A percentile compares a stretch with the other conserved stretches of the same genome.
These are phyloP conservation scores for Xylaria sp. DNA, from an alignment of 495 filamentous ascomycete genomes.

Conservation along the genomic window DNA sequence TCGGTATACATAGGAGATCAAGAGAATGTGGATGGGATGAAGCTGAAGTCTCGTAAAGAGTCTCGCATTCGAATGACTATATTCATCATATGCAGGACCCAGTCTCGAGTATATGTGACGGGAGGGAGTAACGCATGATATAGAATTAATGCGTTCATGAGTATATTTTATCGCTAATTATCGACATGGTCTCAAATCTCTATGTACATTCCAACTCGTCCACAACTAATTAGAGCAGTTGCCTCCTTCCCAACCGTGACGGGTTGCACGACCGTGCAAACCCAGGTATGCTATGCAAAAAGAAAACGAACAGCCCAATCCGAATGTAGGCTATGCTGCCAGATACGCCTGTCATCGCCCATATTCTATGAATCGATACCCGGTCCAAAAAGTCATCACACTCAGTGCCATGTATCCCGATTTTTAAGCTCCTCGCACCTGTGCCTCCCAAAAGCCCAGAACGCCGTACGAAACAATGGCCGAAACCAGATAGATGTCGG, in stretches of 20 bases:
- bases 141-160: background rate
- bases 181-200: background rate
- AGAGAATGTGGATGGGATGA: too few species aligned
- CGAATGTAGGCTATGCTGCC: constrained; percentile 25
- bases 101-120: too few species aligned
- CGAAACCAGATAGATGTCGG: background rate
- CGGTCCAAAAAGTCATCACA: constrained; percentile 9
- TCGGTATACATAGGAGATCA: too few species aligned
- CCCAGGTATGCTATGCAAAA: constrained; percentile 16
- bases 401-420: constrained; percentile 20
- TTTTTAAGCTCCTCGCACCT: constrained; percentile 21
- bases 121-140: background rate
- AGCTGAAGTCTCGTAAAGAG: too few species aligned
- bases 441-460: constrained; percentile 3
- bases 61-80: too few species aligned
- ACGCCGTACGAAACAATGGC: constrained; percentile 9
- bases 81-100: too few species aligned
- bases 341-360: constrained; percentile 15
- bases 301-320: constrained; percentile 16
- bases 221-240: constrained; percentile 2
- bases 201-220: constrained; percentile 6
- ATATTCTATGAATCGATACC: constrained; percentile 19
- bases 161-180: constrained; percentile 9
- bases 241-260: background rate
- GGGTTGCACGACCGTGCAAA: background rate